A percentile compares a stretch with the other conserved stretches of the same genome.
Evolutionary conservation across 2,329 filamentous ascomycete species (phyloP).

Genomic region (Coleophoma crateriformis): DNA sequence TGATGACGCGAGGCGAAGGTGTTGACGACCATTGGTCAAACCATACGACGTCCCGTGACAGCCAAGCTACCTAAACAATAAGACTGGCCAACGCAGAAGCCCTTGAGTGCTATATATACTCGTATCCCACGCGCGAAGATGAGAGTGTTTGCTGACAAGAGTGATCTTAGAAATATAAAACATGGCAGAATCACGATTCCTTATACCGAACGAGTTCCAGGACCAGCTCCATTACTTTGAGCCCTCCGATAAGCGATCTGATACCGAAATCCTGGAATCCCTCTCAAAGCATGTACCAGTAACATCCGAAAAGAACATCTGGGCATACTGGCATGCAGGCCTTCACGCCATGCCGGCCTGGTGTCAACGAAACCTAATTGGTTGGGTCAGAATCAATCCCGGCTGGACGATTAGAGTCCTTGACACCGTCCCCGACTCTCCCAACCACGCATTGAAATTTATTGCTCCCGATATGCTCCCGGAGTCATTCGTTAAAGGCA

Average conservation of each 20-base stretch:
- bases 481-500: conserved; percentile 33
- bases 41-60: too few species aligned
- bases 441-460: conserved; percentile 30
- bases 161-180: too few species aligned
- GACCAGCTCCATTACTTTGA: too few species aligned
- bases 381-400: conserved; percentile 35
- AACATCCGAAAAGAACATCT: conserved; percentile 36
- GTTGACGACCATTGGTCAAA: too few species aligned
- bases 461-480: conserved; percentile 30
- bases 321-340: conserved; percentile 39
- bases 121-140: too few species aligned
- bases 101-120: too few species aligned
- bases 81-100: too few species aligned
- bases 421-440: conserved; percentile 30
- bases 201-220: too few species aligned
- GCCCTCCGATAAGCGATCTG: neutral
- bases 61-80: too few species aligned
- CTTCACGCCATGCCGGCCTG: conserved; percentile 30
- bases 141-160: too few species aligned
- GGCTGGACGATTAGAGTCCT: conserved; percentile 36
- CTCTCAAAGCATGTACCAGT: conserved; percentile 19
- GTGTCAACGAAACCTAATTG: conserved; percentile 31
- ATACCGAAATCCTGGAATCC: neutral
- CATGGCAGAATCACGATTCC: too few species aligned
- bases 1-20: too few species aligned